Evolutionary conservation across 2,329 filamentous ascomycete species (phyloP).

Genomic region (Fusarium scirpi): DNA sequence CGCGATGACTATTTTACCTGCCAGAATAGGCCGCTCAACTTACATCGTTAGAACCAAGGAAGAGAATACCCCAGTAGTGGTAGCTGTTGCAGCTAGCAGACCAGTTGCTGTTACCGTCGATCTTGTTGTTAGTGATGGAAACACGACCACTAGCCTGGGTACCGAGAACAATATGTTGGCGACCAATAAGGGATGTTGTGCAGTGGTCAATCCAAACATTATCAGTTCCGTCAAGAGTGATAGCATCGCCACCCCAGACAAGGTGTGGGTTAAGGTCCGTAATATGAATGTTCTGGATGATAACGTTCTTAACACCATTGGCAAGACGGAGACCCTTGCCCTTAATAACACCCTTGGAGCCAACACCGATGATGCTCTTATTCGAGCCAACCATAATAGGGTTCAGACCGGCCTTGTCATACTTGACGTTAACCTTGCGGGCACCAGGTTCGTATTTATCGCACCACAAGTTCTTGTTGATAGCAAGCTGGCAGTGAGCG

Average conservation of each 20-base stretch:
- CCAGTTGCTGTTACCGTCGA: slow-evolving; percentile 67
- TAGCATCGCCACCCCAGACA: slow-evolving; percentile 70
- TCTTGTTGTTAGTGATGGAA: slow-evolving; percentile 70
- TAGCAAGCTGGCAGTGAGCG: too few relatives aligned
- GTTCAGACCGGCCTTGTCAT: too few relatives aligned
- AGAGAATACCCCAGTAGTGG: slow-evolving; percentile 71
- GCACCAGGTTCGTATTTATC: too few relatives aligned
- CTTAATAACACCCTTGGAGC: slow-evolving; percentile 65
- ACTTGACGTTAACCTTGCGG: too few relatives aligned
- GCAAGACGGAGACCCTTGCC: slow-evolving; percentile 67
- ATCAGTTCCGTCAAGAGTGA: slow-evolving; percentile 62
- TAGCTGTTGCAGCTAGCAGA: slow-evolving; percentile 69
- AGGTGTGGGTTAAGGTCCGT: slow-evolving; percentile 68
- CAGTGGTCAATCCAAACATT: slow-evolving; percentile 65
- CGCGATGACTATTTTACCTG: too few relatives aligned
- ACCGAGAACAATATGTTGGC: slow-evolving; percentile 71
- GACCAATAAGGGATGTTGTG: slow-evolving; percentile 68
- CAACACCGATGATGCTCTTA: slow-evolving; percentile 68
- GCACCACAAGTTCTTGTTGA: too few relatives aligned
- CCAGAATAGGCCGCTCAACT: too few relatives aligned
- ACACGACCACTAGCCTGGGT: slow-evolving; percentile 65
- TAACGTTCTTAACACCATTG: slow-evolving; percentile 62
- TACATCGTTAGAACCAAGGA: slow-evolving; percentile 65
- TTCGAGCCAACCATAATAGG: slow-evolving; percentile 63
- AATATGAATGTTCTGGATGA: slow-evolving; percentile 70